Percentiles rank a stretch among this genome's conserved stretches.
Conservation (phyloP, 2,329 filamentous ascomycete species). For the Daldinia sp. region DNA sequence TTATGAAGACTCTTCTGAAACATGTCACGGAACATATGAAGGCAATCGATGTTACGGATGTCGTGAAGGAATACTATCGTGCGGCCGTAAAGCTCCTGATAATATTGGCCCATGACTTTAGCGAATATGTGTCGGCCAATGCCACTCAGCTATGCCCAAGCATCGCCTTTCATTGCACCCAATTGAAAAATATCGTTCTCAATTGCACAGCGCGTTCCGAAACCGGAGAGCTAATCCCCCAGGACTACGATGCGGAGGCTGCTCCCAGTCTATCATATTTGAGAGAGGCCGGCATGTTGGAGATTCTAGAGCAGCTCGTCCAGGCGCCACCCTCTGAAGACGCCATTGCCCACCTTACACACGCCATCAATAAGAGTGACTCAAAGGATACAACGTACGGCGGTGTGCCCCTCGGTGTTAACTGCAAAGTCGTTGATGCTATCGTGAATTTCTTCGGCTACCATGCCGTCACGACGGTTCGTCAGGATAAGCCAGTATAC, state of each 20-base stretch:
- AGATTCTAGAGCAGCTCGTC: constrained; percentile 66
- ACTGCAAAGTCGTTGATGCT: constrained; percentile 78
- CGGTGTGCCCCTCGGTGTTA: constrained; percentile 71
- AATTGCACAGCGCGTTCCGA: constrained; percentile 73
- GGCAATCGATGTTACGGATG: constrained; percentile 70
- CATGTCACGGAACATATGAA: constrained; percentile 85
- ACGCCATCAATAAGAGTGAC: constrained; percentile 71
- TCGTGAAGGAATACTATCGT: constrained; percentile 84
- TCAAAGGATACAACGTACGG: constrained; percentile 70
- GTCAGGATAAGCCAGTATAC: constrained; percentile 70
- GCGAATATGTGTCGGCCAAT: constrained; percentile 89
- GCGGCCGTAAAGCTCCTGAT: constrained; percentile 83
- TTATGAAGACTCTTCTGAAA: constrained; percentile 75
- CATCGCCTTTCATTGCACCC: constrained; percentile 83
- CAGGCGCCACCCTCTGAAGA: constrained; percentile 73
- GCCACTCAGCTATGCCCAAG: constrained; percentile 82
- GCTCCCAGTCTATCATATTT: constrained; percentile 50
- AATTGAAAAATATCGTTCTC: constrained; percentile 88
- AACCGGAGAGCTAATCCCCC: constrained; percentile 73
- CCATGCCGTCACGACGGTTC: constrained; percentile 70
- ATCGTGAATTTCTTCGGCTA: constrained; percentile 84
- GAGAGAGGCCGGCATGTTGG: constrained; percentile 63
- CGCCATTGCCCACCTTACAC: constrained; percentile 77
- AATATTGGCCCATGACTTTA: constrained; percentile 91
- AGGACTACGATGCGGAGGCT: constrained; percentile 47